A percentile compares a stretch with the other conserved stretches of the same genome.
Evolutionary conservation across 305 asterid species (phyloP).

Genomic region (Fraxinus floribunda): DNA sequence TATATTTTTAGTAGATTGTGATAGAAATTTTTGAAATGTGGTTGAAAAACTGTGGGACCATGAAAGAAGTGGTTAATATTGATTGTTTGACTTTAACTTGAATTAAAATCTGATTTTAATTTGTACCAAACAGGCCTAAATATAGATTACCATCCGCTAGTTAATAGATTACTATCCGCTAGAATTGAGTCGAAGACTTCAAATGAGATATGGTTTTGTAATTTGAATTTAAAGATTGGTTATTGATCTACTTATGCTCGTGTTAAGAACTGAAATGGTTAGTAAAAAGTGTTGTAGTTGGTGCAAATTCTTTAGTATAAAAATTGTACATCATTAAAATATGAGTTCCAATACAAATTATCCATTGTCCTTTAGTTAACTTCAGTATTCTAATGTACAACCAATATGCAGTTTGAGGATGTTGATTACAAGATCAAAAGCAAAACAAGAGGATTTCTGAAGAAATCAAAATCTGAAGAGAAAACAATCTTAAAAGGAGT

Average conservation of each 20-base stretch:
- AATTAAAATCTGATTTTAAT: too few relatives aligned
- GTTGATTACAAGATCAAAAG: slow-evolving; percentile 39
- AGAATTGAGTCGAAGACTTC: not conserved
- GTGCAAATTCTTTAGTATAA: not conserved
- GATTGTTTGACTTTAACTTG: too few relatives aligned
- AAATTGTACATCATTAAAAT: too few relatives aligned
- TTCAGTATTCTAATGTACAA: not conserved
- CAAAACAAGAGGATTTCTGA: slow-evolving; percentile 6
- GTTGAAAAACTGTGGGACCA: too few relatives aligned
- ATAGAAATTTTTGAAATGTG: too few relatives aligned
- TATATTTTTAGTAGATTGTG: too few relatives aligned
- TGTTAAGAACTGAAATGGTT: not conserved
- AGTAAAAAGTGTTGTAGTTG: not conserved
- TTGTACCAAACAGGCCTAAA: too few relatives aligned
- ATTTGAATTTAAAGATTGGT: not conserved
- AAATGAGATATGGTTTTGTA: not conserved
- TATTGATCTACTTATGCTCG: not conserved
- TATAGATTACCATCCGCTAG: too few relatives aligned
- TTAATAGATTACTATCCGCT: not conserved
- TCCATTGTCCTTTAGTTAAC: not conserved
- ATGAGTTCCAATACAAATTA: not conserved
- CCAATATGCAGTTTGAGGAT: slow-evolving; percentile 42
- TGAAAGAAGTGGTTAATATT: too few relatives aligned
- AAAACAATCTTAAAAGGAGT: slow-evolving; percentile 59
- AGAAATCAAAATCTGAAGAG: slow-evolving; percentile 36